These are phyloP conservation scores for Camellia oleifera DNA, from an alignment of 179 eudicot species.

Conservation along the genomic window DNA sequence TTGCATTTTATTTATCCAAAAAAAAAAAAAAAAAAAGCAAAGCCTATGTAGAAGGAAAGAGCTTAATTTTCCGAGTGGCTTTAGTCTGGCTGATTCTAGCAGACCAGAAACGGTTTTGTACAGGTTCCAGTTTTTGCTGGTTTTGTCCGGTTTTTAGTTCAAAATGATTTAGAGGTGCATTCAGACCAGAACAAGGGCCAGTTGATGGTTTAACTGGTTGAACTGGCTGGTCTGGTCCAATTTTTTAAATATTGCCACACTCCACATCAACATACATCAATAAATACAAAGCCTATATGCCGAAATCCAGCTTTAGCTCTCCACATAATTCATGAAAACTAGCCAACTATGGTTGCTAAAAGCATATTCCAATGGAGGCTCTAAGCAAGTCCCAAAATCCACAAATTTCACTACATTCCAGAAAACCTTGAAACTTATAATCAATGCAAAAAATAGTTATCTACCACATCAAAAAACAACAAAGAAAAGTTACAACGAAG, in stretches of 20 bases:
- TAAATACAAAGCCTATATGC: background rate
- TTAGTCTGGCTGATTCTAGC: no score
- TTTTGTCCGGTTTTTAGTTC: no score
- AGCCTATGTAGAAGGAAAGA: no score
- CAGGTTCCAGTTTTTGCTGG: no score
- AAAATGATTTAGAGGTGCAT: no score
- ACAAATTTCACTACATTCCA: background rate
- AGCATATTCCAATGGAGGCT: background rate
- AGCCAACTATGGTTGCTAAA: background rate
- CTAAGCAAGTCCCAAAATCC: background rate
- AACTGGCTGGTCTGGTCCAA: no score
- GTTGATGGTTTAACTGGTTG: no score
- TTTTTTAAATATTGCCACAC: background rate
- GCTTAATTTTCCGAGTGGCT: no score
- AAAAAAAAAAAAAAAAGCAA: no score
- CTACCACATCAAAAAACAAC: background rate
- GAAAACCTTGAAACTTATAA: background rate
- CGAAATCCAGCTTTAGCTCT: background rate
- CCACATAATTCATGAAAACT: background rate
- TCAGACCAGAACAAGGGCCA: no score
- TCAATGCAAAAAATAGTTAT: background rate
- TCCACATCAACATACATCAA: background rate
- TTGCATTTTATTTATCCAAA: no score
- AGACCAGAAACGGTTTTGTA: no score
- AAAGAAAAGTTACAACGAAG: background rate